phyloP scores from a whole-genome alignment of 257 asterid species.

The Scutellaria galericulata region DNA sequence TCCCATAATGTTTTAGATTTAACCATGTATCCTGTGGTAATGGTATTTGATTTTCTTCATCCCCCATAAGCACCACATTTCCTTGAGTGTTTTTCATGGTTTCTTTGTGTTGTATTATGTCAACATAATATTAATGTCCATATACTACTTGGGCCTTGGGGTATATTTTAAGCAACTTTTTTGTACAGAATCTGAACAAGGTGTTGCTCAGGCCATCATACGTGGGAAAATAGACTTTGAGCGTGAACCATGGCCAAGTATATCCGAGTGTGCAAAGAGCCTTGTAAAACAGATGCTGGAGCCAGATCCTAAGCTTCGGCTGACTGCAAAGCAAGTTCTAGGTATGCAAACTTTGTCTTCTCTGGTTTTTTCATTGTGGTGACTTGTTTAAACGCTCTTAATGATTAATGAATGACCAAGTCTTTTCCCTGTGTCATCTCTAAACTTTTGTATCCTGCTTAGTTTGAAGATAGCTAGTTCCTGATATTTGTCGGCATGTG shows the following conservation, averaged over 20 bases:
- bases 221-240: slow-evolving; percentile 90
- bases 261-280: slow-evolving; percentile 85
- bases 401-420: background rate
- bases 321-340: slow-evolving; percentile 92
- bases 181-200: slow-evolving; percentile 92
- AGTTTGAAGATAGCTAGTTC: slow-evolving; percentile 4
- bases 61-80: background rate
- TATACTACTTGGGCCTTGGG: slow-evolving; percentile 26
- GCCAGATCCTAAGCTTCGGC: slow-evolving; percentile 91
- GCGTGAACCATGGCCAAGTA: slow-evolving; percentile 96
- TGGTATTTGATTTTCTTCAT: slow-evolving; percentile 14
- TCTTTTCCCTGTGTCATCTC: slow-evolving; percentile 11
- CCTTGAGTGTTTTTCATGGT: slow-evolving; percentile 1
- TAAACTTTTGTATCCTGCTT: slow-evolving; percentile 11
- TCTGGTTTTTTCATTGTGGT: slow-evolving; percentile 20
- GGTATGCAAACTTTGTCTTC: slow-evolving; percentile 51
- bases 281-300: slow-evolving; percentile 94
- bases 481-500: slow-evolving; percentile 19
- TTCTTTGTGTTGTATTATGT: slow-evolving; percentile 12
- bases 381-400: slow-evolving; percentile 24
- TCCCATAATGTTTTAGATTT: background rate
- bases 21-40: background rate
- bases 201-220: slow-evolving; percentile 96
- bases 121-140: slow-evolving; percentile 18
- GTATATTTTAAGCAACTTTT: slow-evolving; percentile 34